phyloP scores from a whole-genome alignment of 208 protist species.

The Chromosphaera perkinsii region DNA sequence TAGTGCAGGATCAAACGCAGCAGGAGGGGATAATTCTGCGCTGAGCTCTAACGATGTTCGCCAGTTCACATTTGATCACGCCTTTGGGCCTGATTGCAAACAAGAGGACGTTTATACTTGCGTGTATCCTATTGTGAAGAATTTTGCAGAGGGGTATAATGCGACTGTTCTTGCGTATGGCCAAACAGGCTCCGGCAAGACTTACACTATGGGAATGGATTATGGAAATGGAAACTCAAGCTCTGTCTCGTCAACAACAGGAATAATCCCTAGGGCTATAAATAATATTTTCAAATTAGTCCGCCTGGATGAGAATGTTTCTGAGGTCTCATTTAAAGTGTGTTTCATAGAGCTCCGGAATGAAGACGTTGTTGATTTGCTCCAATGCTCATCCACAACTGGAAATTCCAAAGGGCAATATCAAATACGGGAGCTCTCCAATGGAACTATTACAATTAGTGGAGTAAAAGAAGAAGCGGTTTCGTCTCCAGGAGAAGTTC shows the following conservation, averaged over 20 bases:
- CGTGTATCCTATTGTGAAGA: too few species aligned
- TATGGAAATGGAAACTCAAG: not conserved
- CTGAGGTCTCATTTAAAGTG: not conserved
- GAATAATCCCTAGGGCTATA: not conserved
- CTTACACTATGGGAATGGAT: conserved; percentile 32
- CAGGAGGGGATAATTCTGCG: too few species aligned
- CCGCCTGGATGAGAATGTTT: not conserved
- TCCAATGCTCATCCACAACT: too few species aligned
- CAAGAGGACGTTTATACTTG: too few species aligned
- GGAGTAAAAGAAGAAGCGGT: conserved; percentile 1
- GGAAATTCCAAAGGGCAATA: too few species aligned
- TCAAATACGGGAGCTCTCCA: too few species aligned
- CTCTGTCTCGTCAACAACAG: not conserved
- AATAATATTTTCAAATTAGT: too few species aligned
- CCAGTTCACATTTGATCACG: too few species aligned
- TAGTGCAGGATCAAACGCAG: too few species aligned
- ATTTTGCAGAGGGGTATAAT: conserved; percentile 68
- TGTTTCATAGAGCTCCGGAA: conserved; percentile 43
- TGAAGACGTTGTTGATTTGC: conserved; percentile 23
- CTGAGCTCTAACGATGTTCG: too few species aligned
- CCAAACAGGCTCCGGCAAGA: conserved; percentile 37
- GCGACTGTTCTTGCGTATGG: conserved; percentile 61
- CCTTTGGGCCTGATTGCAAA: too few species aligned
- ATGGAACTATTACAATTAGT: not conserved
- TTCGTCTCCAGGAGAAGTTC: not conserved